Evolutionary conservation across 179 eudicot genomes (phyloP), one percentile per base, ranked within the genome.

Genomic region (Silene vulgaris): DNA sequence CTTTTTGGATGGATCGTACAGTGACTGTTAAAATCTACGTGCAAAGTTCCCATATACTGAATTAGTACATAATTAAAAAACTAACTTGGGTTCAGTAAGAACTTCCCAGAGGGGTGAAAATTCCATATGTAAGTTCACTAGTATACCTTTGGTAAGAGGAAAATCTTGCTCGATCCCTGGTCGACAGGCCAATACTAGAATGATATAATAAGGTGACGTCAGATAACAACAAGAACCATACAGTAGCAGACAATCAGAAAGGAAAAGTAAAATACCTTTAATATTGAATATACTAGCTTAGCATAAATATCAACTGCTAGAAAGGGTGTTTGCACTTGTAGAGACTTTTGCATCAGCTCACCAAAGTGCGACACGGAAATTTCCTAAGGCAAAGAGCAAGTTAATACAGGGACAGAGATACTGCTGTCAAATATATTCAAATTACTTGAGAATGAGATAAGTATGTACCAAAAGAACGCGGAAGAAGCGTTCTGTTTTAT

Each of bases 281-380:
- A 83, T 62, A 90, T 83, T 23, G 91, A 85, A 79, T 84, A 85
- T 28, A 90, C 88, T 62, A 94, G 85, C 73, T 88, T 90, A 20
- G 96, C 92, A 86, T 84, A 94, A 19, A 87, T 85, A 80, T 93
- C 98, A 80, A 94, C 88, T 29, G 97, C 95, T 71, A 92, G 92
- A 79, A 92, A 94, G 17, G 97, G 88, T 4, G 86, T 74, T 60
- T 88, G 91, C 37, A 78, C 81, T 85, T 83, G 91, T 78, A 84
- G 93, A 72, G 90, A 81, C 61, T 86, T 70, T 66, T 87, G 89
- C 81, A 79, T 84, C 84, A 84, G 86, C 80, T 87, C 95, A 60
- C 86, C 75, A 76, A 88, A 90, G 82, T 91, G 91, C 17, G 90
- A 80, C n/a, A 94, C 96, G 73, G 90, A 87, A 59, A 91, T 74